Evolutionary conservation across 805 yeast genomes (phyloP), one percentile per base, ranked within the genome.

Genomic region (Candida krabiensis): DNA sequence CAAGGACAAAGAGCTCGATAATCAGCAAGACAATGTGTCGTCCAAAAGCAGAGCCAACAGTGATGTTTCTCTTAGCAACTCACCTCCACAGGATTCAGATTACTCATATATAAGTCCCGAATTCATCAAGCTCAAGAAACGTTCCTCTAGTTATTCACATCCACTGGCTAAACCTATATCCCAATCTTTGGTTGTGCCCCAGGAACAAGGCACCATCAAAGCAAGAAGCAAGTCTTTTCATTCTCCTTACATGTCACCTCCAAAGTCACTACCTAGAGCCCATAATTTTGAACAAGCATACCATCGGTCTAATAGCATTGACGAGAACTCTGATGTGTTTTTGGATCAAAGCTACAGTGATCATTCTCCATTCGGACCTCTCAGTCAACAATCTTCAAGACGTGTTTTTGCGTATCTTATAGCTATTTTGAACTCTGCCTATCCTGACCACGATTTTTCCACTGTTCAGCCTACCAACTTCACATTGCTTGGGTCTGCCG

Each of bases 361-460:
- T 29, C 30, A 49, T 22, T 58, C 88, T 2, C 98, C 98, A 1
- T 93, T 93, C 66, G 99, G 99, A 0, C 96, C 97, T 0, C 70
- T 93, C 23, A 85, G 83, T 54, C 83, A 83, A 51, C 78, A 83
- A n/a, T 80, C 93, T 1, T 84, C 95, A 30, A 75, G 96, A 47
- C 83, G 88, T 61, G 81, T 90, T 2, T 93, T 91, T 67, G 93
- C 96, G 0, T 86, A 90, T 56, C 68, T 93, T 33, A 86, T 93
- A 42, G 93, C 95, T 1, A 89, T 90, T 24, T 70, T 93, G 37
- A 93, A 93, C 60, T 86, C 95, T 6, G 83, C 95, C 4, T 91
- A 86, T 57, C 98, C 99, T 0, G 99, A 93, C 60, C 96, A 93
- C 55, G 99, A 93, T 57, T 93, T 91, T 53, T 76, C 95, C 9